Base-by-base conservation (phyloP, 352 stramenopile species). In the Globisporangium paroecandrum region DNA sequence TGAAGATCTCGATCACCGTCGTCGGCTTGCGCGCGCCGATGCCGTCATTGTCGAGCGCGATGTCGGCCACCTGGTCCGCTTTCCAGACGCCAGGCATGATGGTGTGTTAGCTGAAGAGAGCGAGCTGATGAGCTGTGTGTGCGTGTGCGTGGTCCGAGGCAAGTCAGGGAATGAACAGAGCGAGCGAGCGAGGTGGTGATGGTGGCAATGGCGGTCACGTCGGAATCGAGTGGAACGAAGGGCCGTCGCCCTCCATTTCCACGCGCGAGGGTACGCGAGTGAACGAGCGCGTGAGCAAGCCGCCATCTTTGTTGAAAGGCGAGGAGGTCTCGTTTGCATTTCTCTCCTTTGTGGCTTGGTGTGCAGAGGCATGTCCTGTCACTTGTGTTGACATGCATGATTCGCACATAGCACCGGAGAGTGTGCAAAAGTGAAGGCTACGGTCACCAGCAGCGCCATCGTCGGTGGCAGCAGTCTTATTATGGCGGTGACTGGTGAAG, bases 1-100 rank as follows among this genome's bases (percentile, higher is more conserved):
- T 73, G 68, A 88, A 85, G 24, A 77, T 70, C 3, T 70, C 64
- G 47, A 74, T 49, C 51, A 86, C 72, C 0, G 80, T 88, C 38
- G 58, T 65, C 4, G 80, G 76, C 24, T 71, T 34, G 22, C 75
- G 76, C 47, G 77, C 59, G 53, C 54, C 65, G 56, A 84, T 69
- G 62, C 71, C 57, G 2, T 65, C 77, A 62, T 41, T 32, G 9
- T 68, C 51, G 6, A 68, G 22, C 24, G 29, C 53, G 29, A 68
- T 68, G 10, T 53, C 24, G 10, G 53, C 62, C 20, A 68, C 18
- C 38, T 68, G 51, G 20, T 68, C 18, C n/a, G 62, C 32, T 62
- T 55, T 60, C 62, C 62, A 68, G 51, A 59, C 62, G 38, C 62
- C 62, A 20, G 32, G 22, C 62, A 68, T 68, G 15, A 10, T 22